Base-by-base conservation (phyloP, 148 eudicot species). In the Camellia granthamiana region DNA sequence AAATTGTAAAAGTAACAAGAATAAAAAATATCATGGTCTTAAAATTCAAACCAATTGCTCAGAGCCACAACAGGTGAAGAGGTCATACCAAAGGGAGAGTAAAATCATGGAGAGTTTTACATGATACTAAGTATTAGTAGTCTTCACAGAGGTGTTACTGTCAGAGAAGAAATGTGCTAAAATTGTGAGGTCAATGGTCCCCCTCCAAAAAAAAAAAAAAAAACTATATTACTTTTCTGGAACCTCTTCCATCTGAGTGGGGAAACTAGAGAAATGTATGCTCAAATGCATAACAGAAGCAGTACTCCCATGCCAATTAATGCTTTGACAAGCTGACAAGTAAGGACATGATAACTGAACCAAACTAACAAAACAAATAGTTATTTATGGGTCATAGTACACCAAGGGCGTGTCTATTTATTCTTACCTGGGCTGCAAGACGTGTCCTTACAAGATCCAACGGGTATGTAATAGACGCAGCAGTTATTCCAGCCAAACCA, bases 401-500 rank as follows among this genome's bases (percentile, higher is more conserved):
- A 51, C 43, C 30, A 46, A 69, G 14, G 64, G 13, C 43, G 60
- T 72, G 38, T 60, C 42, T 38, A 41, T 77, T 63, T 51, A 60
- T 51, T 74, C 21, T 78, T 75, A 90, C 95, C 90, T 92, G 93
- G 58, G 93, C 90, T 76, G 95, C 90, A 85, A 92, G 90, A 49
- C 95, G 91, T 46, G 95, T 92, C 83, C 95, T 88, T 76, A 92
- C 90, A 78, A 92, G 84, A 81, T 92, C 95, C 79, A 92, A 88
- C 43, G 95, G 95, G 77, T 92, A 92, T 21, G 95, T 88, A 46
- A 77, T 76, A 42, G 93, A 75, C 49, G 95, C 97, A 82, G 98
- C 90, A 30, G 98, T 95, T 52, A 95, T 76, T 82, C 98, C 98
- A 68, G 99, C 92, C 84, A 96, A 84, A 75, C 97, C 94, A 51